Percentiles rank a stretch among this genome's conserved stretches.
Conservation (phyloP, 495 filamentous ascomycete species). For the Staphylotrichum longicolle region DNA sequence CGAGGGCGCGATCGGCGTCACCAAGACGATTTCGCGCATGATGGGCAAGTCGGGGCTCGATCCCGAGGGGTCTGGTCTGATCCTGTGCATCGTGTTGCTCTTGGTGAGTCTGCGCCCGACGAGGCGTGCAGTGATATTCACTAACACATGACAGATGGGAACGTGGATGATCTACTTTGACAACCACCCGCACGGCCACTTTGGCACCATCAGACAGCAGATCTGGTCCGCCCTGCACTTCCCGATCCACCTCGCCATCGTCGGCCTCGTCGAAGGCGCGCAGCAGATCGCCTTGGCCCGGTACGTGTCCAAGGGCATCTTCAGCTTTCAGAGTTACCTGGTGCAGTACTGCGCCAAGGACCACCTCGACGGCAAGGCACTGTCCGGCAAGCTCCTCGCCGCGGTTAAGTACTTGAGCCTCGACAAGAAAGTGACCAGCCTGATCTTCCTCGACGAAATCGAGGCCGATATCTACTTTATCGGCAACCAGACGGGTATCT, state of each 20-base stretch:
- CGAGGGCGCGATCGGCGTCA: slow-evolving; percentile 54
- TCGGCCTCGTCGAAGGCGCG: slow-evolving; percentile 59
- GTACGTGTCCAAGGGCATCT: slow-evolving; percentile 18
- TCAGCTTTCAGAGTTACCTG: slow-evolving; percentile 20
- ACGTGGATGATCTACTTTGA: slow-evolving; percentile 68
- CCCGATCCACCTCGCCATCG: slow-evolving; percentile 61
- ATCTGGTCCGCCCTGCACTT: slow-evolving; percentile 66
- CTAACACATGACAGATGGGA: slow-evolving; percentile 1
- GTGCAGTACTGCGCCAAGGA: slow-evolving; percentile 24
- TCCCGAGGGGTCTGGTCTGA: slow-evolving; percentile 25
- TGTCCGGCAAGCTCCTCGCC: slow-evolving; percentile 11
- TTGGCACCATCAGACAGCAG: slow-evolving; percentile 57
- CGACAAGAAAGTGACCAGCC: slow-evolving; percentile 27
- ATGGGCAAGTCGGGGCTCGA: slow-evolving; percentile 18
- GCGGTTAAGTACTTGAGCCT: slow-evolving; percentile 21
- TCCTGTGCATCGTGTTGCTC: slow-evolving; percentile 35
- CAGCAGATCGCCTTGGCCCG: slow-evolving; percentile 39
- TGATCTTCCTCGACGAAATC: slow-evolving; percentile 20
- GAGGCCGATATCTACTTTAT: background rate
- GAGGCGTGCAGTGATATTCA: no score
- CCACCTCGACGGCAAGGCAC: slow-evolving; percentile 32
- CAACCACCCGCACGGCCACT: slow-evolving; percentile 46
- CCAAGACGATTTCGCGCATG: slow-evolving; percentile 37
- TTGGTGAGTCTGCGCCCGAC: slow-evolving; percentile 27
- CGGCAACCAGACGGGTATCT: slow-evolving; percentile 23